These are phyloP conservation scores for Leishmania aethiopica DNA, from an alignment of 208 protist species.

Conservation along the genomic window DNA sequence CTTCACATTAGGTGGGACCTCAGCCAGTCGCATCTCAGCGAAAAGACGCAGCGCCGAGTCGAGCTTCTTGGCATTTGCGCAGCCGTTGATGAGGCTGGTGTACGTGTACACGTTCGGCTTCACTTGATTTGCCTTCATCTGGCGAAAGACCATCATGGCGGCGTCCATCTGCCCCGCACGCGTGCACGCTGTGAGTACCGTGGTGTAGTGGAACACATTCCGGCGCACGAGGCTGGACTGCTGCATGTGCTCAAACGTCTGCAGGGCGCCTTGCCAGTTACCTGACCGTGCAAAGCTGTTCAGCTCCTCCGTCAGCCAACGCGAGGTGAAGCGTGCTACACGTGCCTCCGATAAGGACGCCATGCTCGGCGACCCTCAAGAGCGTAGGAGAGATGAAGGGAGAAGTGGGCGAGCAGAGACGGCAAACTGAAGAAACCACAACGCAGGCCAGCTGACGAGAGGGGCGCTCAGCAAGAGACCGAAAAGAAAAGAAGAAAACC, in stretches of 20 bases:
- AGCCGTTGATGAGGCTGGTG: slow-evolving; percentile 82
- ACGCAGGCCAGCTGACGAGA: not conserved
- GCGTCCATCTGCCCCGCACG: slow-evolving; percentile 67
- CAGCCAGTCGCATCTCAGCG: slow-evolving; percentile 75
- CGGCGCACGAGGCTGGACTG: slow-evolving; percentile 71
- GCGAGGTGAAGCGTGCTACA: slow-evolving; percentile 68
- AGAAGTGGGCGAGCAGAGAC: not conserved
- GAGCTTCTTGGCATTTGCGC: slow-evolving; percentile 46
- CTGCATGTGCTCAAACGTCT: slow-evolving; percentile 65
- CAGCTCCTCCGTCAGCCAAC: slow-evolving; percentile 90
- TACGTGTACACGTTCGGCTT: slow-evolving; percentile 91
- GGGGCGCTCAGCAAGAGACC: not conserved
- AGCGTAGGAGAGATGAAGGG: not conserved
- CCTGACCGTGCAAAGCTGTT: slow-evolving; percentile 64
- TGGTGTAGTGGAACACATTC: slow-evolving; percentile 93
- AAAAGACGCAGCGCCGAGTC: slow-evolving; percentile 73
- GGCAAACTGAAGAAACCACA: not conserved
- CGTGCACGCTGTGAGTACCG: slow-evolving; percentile 82
- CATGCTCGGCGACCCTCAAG: slow-evolving; percentile 33
- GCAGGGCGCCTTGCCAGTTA: slow-evolving; percentile 82
- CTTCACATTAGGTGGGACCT: slow-evolving; percentile 79
- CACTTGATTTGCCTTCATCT: slow-evolving; percentile 77
- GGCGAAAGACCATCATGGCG: slow-evolving; percentile 62
- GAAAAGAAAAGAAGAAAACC: slow-evolving; percentile 7
- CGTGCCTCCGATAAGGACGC: slow-evolving; percentile 63